phyloP scores from a whole-genome alignment of 805 yeast species.

The Starmerella tilneyi region DNA sequence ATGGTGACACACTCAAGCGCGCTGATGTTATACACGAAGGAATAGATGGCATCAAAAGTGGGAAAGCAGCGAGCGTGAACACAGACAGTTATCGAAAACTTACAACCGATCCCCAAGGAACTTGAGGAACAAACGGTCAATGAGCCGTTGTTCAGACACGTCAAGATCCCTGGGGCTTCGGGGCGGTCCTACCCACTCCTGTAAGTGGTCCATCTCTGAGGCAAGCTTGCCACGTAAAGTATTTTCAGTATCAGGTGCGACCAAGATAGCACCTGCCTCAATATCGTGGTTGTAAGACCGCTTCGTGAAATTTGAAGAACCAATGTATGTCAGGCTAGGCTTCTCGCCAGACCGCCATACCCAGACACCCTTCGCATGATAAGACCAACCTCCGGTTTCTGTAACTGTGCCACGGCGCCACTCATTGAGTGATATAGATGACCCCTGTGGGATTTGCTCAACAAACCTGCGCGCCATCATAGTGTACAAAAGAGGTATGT shows the following conservation, averaged over 20 bases:
- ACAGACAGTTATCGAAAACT: constrained; percentile 22
- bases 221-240: background rate
- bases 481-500: constrained; percentile 78
- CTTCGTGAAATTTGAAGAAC: constrained; percentile 87
- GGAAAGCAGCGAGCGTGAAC: too few species aligned
- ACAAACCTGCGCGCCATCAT: constrained; percentile 63
- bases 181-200: constrained; percentile 3
- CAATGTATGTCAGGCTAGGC: constrained; percentile 55
- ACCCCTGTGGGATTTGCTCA: constrained; percentile 39
- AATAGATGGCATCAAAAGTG: background rate
- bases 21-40: background rate
- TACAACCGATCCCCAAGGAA: constrained; percentile 17
- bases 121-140: constrained; percentile 7
- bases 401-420: constrained; percentile 85
- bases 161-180: background rate
- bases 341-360: constrained; percentile 42
- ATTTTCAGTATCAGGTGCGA: constrained; percentile 37
- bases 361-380: constrained; percentile 97
- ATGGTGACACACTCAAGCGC: too few species aligned
- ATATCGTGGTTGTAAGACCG: constrained; percentile 80
- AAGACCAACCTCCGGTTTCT: constrained; percentile 83
- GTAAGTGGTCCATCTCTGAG: constrained; percentile 8
- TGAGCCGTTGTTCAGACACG: background rate
- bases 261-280: constrained; percentile 73
- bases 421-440: constrained; percentile 52